These are phyloP conservation scores for Fulvia fulva DNA, from an alignment of 2,329 filamentous ascomycete genomes.

Conservation along the genomic window DNA sequence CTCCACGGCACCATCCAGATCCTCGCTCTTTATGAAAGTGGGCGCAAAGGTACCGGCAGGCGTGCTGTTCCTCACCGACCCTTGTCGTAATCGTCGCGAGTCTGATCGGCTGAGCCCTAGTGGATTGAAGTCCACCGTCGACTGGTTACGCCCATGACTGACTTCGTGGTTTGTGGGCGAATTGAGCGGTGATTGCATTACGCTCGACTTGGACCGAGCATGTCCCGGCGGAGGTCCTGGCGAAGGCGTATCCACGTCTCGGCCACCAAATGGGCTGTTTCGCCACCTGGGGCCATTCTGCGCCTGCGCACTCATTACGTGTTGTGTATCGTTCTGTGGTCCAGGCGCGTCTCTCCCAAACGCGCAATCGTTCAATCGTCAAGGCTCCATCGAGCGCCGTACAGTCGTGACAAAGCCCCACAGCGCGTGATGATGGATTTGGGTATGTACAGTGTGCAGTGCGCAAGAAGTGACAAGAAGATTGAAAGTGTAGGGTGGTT, in stretches of 20 bases:
- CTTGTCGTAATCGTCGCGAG: slow-evolving; percentile 36
- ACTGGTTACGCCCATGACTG: slow-evolving; percentile 66
- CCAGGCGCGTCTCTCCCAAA: slow-evolving; percentile 17
- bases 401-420: neutral
- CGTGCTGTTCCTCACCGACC: slow-evolving; percentile 62
- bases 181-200: slow-evolving; percentile 60
- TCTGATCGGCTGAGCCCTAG: slow-evolving; percentile 21
- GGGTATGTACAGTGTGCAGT: neutral
- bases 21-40: slow-evolving; percentile 89
- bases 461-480: neutral
- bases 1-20: slow-evolving; percentile 58
- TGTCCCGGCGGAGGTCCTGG: slow-evolving; percentile 52
- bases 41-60: slow-evolving; percentile 86
- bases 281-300: slow-evolving; percentile 67
- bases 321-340: slow-evolving; percentile 17
- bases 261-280: slow-evolving; percentile 72
- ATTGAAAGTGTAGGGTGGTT: neutral
- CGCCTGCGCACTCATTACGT: slow-evolving; percentile 52
- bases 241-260: slow-evolving; percentile 60
- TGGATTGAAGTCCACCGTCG: slow-evolving; percentile 50
- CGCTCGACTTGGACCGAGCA: slow-evolving; percentile 68
- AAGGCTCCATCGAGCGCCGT: slow-evolving; percentile 7
- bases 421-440: neutral
- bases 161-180: slow-evolving; percentile 38
- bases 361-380: slow-evolving; percentile 9